Percentiles rank a stretch among this genome's conserved stretches.
phyloP scores from a whole-genome alignment of 139 green algal species.

The Astrephomene gubernaculifera region DNA sequence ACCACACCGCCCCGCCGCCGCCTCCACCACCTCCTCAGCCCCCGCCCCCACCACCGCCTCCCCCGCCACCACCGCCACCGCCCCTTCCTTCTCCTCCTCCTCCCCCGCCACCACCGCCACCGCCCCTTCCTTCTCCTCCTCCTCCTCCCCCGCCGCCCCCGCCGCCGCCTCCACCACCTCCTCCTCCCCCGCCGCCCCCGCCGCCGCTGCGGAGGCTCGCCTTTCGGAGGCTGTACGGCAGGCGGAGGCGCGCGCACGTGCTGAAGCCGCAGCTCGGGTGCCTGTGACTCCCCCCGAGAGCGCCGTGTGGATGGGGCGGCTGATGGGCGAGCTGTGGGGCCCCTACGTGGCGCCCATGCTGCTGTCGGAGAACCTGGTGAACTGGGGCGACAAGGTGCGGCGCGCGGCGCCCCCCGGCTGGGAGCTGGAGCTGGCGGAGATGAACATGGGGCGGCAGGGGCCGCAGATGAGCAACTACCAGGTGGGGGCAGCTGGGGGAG shows the following conservation, averaged over 20 bases:
- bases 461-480: slow-evolving; percentile 59
- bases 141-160: no score
- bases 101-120: no score
- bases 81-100: no score
- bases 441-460: slow-evolving; percentile 54
- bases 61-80: no score
- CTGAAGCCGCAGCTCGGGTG: slow-evolving; percentile 24
- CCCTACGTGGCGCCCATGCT: slow-evolving; percentile 57
- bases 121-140: no score
- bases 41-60: no score
- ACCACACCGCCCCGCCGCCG: no score
- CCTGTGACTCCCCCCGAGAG: slow-evolving; percentile 56
- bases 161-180: no score
- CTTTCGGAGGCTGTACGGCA: slow-evolving; percentile 30
- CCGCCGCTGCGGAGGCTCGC: background rate
- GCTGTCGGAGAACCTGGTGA: slow-evolving; percentile 59
- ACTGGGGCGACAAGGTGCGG: slow-evolving; percentile 58
- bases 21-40: no score
- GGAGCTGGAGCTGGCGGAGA: slow-evolving; percentile 58
- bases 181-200: background rate
- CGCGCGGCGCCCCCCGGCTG: slow-evolving; percentile 53
- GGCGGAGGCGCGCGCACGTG: slow-evolving; percentile 39
- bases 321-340: slow-evolving; percentile 54
- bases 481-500: slow-evolving; percentile 15
- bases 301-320: slow-evolving; percentile 53